Conservation (phyloP, 1,284 basidiomycete genomes). For the Cutaneotrichosporon mucoides region DNA sequence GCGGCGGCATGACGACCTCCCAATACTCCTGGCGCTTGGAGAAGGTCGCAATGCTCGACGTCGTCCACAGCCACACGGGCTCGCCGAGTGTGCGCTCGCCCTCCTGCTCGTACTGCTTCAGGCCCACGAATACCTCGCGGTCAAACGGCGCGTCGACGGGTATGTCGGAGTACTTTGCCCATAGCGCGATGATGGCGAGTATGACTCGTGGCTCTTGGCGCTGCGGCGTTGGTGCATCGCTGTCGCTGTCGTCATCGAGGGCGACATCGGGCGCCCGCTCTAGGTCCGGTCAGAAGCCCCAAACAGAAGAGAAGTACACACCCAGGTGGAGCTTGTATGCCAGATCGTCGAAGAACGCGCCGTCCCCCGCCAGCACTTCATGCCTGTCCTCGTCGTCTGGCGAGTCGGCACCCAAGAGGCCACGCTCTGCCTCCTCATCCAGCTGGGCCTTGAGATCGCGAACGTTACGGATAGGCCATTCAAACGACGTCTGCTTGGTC, state of each 20-base stretch:
- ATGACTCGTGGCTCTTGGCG: slow-evolving; percentile 17
- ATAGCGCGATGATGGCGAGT: slow-evolving; percentile 21
- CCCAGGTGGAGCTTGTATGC: slow-evolving; percentile 60
- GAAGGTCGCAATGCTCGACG: slow-evolving; percentile 64
- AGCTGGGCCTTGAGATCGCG: slow-evolving; percentile 21
- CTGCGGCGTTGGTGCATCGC: background rate
- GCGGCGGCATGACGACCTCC: slow-evolving; percentile 63
- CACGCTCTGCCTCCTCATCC: slow-evolving; percentile 14
- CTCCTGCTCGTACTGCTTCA: slow-evolving; percentile 62
- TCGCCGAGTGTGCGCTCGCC: slow-evolving; percentile 61
- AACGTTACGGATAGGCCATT: slow-evolving; percentile 26
- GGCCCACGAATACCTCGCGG: slow-evolving; percentile 66
- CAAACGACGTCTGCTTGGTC: slow-evolving; percentile 24
- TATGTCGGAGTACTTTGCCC: slow-evolving; percentile 16
- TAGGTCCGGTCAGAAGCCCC: slow-evolving; percentile 7
- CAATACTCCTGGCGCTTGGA: slow-evolving; percentile 65
- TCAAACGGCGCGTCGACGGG: slow-evolving; percentile 50
- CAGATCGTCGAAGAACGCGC: slow-evolving; percentile 63
- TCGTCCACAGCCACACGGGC: slow-evolving; percentile 68
- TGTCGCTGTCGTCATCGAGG: background rate
- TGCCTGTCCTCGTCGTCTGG: slow-evolving; percentile 51
- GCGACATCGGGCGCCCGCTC: slow-evolving; percentile 9
- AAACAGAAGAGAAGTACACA: slow-evolving; percentile 12
- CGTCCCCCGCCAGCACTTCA: slow-evolving; percentile 58
- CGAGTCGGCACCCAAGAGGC: slow-evolving; percentile 14